A percentile compares a stretch with the other conserved stretches of the same genome.
Evolutionary conservation across 2,329 filamentous ascomycete species (phyloP).

Genomic region (Bertia moriformis): DNA sequence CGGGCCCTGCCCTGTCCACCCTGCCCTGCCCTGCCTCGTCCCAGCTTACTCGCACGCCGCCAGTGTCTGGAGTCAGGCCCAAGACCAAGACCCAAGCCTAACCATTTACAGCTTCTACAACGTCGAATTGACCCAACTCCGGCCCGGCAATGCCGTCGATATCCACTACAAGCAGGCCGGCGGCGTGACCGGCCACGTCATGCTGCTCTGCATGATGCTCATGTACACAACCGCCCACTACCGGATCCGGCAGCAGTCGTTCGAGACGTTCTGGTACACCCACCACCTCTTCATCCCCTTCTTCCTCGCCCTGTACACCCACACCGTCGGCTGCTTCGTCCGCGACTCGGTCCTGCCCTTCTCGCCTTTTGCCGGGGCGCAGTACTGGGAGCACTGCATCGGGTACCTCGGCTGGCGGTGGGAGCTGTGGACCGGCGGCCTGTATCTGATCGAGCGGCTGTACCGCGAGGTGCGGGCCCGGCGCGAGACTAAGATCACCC

Average conservation of each 20-base stretch:
- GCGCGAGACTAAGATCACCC: constrained; percentile 74
- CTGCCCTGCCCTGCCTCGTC: not conserved
- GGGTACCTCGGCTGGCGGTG: constrained; percentile 95
- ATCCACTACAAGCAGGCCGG: constrained; percentile 84
- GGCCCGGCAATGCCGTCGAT: constrained; percentile 66
- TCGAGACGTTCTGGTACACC: constrained; percentile 98
- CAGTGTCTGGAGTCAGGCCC: constrained; percentile 2
- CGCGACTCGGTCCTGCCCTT: constrained; percentile 58
- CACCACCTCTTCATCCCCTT: constrained; percentile 97
- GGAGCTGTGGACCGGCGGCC: constrained; percentile 72
- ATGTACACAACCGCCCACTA: constrained; percentile 95
- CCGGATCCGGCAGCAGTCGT: constrained; percentile 89
- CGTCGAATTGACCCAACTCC: constrained; percentile 71
- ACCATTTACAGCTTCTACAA: constrained; percentile 67
- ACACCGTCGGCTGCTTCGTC: constrained; percentile 92
- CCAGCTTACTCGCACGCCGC: not conserved
- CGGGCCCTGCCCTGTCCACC: too few species aligned
- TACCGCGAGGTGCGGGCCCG: constrained; percentile 81
- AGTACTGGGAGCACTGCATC: constrained; percentile 84
- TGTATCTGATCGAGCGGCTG: constrained; percentile 78
- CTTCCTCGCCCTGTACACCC: constrained; percentile 81
- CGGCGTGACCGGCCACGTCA: constrained; percentile 88
- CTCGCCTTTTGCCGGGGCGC: constrained; percentile 70
- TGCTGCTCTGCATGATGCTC: constrained; percentile 93
- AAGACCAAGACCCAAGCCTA: too few species aligned